Evolutionary conservation across 2,329 filamentous ascomycete genomes (phyloP).

Genomic region (Cladosporium sphaerospermum): DNA sequence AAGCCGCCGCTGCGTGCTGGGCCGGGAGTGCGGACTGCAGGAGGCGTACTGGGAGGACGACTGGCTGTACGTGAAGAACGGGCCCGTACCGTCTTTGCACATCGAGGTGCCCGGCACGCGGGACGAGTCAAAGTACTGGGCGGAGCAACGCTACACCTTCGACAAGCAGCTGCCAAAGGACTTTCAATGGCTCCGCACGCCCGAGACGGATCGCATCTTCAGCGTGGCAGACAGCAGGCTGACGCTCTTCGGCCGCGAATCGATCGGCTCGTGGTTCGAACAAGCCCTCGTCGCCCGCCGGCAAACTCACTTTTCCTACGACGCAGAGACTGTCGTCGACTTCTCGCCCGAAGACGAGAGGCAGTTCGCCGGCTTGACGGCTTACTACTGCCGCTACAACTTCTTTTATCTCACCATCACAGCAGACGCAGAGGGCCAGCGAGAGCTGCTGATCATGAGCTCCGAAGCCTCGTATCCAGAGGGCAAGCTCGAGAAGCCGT

Average conservation of each 20-base stretch:
- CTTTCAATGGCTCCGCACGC: constrained; percentile 12
- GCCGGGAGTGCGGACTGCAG: constrained; percentile 47
- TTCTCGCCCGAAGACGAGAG: constrained; percentile 9
- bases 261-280: constrained; percentile 8
- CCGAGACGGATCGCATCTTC: constrained; percentile 9
- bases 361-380: constrained; percentile 10
- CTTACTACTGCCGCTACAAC: constrained; percentile 12
- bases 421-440: constrained; percentile 7
- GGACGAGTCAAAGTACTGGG: constrained; percentile 10
- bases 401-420: constrained; percentile 10
- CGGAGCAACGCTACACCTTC: constrained; percentile 9
- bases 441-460: constrained; percentile 8
- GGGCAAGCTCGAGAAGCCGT: constrained; percentile 5
- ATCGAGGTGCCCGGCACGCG: constrained; percentile 7
- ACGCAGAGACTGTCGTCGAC: constrained; percentile 9
- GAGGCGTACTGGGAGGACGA: constrained; percentile 46
- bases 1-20: constrained; percentile 38
- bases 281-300: constrained; percentile 8
- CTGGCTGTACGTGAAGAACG: constrained; percentile 48
- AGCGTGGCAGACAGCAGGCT: background rate
- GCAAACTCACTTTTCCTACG: constrained; percentile 11
- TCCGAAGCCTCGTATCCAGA: constrained; percentile 7
- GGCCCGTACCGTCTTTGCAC: constrained; percentile 18
- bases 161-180: constrained; percentile 9
- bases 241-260: constrained; percentile 3